phyloP scores from a whole-genome alignment of 2,329 filamentous ascomycete species.

The Trichothecium roseum region DNA sequence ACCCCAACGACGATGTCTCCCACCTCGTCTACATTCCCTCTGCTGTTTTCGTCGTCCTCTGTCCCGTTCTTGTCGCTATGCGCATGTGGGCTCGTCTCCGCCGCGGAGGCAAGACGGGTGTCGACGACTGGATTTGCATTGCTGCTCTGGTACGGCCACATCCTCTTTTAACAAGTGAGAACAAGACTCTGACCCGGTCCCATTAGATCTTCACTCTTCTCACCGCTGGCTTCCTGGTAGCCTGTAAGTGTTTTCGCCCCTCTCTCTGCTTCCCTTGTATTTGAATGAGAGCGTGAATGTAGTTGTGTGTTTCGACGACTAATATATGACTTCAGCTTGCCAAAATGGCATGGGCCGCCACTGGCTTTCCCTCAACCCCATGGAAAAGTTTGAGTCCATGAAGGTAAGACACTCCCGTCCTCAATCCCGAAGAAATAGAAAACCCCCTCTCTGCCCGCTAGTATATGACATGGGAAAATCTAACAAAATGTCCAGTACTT shows the following conservation, averaged over 20 bases:
- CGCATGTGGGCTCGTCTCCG: slow-evolving; percentile 12
- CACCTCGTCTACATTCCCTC: slow-evolving; percentile 15
- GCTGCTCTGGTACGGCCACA: slow-evolving; percentile 10
- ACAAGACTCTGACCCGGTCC: slow-evolving; percentile 2
- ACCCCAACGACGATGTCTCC: slow-evolving; percentile 11
- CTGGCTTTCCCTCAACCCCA: slow-evolving; percentile 4
- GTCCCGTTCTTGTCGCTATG: slow-evolving; percentile 9
- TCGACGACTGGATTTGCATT: slow-evolving; percentile 12
- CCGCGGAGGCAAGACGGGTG: slow-evolving; percentile 10
- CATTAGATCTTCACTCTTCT: slow-evolving; percentile 9
- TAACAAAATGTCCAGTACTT: slow-evolving; percentile 10
- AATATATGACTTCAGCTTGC: slow-evolving; percentile 12
- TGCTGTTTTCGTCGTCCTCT: slow-evolving; percentile 12
- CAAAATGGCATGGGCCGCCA: slow-evolving; percentile 14
- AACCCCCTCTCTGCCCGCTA: no score
- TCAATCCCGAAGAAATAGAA: no score
- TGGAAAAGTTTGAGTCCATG: slow-evolving; percentile 10
- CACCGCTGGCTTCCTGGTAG: slow-evolving; percentile 4
- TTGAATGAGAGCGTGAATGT: no score
- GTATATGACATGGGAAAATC: neutral
- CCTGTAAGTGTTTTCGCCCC: no score
- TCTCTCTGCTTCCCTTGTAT: no score
- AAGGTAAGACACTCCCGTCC: slow-evolving; percentile 7
- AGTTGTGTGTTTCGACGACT: no score
- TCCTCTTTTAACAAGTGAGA: neutral